Evolutionary conservation across 345 rosid genomes (phyloP).

Genomic region (Triadica sebifera): DNA sequence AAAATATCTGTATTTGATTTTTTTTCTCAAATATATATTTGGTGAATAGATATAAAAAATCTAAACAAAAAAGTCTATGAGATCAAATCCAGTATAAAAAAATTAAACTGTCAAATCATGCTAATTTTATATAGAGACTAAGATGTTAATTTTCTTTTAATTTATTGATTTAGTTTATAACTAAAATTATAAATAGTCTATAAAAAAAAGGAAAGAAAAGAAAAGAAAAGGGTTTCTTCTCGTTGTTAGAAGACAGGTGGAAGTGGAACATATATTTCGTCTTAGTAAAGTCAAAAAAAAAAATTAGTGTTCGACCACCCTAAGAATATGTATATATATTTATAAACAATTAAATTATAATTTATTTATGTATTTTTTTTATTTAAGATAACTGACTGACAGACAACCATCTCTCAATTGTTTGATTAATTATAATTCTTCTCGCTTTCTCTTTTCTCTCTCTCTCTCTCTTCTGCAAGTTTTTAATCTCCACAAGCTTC

Average conservation of each 20-base stretch:
- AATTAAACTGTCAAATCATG: too few species aligned
- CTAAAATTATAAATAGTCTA: too few species aligned
- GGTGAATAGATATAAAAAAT: too few species aligned
- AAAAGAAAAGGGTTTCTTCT: too few species aligned
- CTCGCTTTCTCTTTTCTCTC: constrained; percentile 19
- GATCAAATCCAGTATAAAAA: too few species aligned
- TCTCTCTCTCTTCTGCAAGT: constrained; percentile 40
- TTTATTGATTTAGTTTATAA: too few species aligned
- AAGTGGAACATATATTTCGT: constrained; percentile 41
- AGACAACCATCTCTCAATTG: constrained; percentile 42
- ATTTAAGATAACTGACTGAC: constrained; percentile 43
- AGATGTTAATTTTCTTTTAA: too few species aligned
- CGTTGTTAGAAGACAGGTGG: constrained; percentile 13
- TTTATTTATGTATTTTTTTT: constrained; percentile 17
- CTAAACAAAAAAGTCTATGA: too few species aligned
- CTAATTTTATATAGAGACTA: too few species aligned
- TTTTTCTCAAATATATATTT: too few species aligned
- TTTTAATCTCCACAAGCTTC: constrained; percentile 67
- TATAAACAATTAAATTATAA: constrained; percentile 19
- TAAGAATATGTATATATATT: constrained; percentile 29
- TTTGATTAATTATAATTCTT: neutral
- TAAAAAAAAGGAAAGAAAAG: too few species aligned
- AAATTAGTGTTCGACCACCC: constrained; percentile 36
- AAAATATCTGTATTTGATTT: too few species aligned
- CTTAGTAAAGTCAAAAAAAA: constrained; percentile 45